Evolutionary conservation across 2,329 filamentous ascomycete species (phyloP).

Genomic region (Diaporthe batatas): DNA sequence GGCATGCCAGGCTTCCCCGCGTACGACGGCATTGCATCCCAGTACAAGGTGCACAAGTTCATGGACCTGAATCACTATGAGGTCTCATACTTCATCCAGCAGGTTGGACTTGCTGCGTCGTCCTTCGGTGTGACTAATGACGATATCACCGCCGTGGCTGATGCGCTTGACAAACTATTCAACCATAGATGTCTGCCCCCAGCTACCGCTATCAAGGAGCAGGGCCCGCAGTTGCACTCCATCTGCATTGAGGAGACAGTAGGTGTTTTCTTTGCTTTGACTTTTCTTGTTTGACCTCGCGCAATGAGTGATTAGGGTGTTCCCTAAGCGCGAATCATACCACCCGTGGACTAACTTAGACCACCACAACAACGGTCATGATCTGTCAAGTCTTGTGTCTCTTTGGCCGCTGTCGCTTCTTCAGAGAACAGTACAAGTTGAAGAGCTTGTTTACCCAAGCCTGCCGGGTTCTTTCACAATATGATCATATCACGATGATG

Average conservation of each 20-base stretch:
- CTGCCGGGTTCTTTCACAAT: too few relatives aligned
- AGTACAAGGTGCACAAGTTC: constrained; percentile 70
- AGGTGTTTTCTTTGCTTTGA: neutral
- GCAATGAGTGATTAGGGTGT: constrained; percentile 19
- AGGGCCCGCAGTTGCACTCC: constrained; percentile 63
- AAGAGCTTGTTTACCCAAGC: too few relatives aligned
- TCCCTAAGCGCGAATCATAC: constrained; percentile 38
- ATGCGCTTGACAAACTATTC: constrained; percentile 64
- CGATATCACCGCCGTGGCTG: constrained; percentile 64
- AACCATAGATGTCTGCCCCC: constrained; percentile 64
- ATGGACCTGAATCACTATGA: constrained; percentile 68
- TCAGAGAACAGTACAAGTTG: neutral
- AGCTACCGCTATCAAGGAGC: constrained; percentile 58
- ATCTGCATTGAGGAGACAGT: constrained; percentile 65
- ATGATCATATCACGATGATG: neutral
- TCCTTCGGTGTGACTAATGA: constrained; percentile 70
- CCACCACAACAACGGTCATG: constrained; percentile 15
- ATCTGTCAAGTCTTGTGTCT: neutral
- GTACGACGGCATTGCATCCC: constrained; percentile 61
- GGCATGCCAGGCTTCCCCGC: constrained; percentile 62
- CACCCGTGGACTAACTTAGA: constrained; percentile 13
- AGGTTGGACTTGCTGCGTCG: constrained; percentile 67
- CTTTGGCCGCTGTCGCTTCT: neutral
- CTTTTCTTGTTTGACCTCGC: neutral
- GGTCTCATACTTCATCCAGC: constrained; percentile 70